These are phyloP conservation scores for Rhizopogon rudus DNA, from an alignment of 768 basidiomycete genomes.

Conservation along the genomic window DNA sequence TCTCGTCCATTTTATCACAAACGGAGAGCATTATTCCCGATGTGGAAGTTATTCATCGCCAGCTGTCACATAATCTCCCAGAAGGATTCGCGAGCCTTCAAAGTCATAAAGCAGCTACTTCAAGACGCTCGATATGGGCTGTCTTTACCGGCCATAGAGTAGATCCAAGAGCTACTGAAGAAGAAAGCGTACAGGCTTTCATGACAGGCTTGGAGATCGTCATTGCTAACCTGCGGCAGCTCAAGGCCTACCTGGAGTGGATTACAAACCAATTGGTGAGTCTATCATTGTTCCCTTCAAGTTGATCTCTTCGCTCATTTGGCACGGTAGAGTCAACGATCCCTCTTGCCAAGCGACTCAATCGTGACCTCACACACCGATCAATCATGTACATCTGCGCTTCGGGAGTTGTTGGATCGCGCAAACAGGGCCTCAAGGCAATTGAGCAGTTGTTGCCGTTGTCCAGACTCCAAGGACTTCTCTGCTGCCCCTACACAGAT, in stretches of 20 bases:
- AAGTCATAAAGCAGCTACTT: constrained; percentile 3
- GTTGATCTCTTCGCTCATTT: constrained; percentile 16
- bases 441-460: not conserved
- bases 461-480: not conserved
- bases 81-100: not conserved
- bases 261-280: constrained; percentile 23
- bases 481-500: not conserved
- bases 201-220: constrained; percentile 16
- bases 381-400: not conserved
- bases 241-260: constrained; percentile 24
- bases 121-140: not conserved
- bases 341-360: not conserved
- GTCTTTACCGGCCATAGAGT: not conserved
- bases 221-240: constrained; percentile 13
- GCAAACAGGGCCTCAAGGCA: not conserved
- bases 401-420: not conserved
- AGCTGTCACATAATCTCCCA: constrained; percentile 3
- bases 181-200: constrained; percentile 10
- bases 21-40: constrained; percentile 10
- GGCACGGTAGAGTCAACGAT: not conserved
- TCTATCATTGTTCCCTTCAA: not conserved
- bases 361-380: not conserved
- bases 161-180: not conserved
- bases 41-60: constrained; percentile 13
- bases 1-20: constrained; percentile 23